A percentile compares a stretch with the other conserved stretches of the same genome.
phyloP scores from a whole-genome alignment of 2,329 filamentous ascomycete genomes.

The Volutella citrinella region DNA sequence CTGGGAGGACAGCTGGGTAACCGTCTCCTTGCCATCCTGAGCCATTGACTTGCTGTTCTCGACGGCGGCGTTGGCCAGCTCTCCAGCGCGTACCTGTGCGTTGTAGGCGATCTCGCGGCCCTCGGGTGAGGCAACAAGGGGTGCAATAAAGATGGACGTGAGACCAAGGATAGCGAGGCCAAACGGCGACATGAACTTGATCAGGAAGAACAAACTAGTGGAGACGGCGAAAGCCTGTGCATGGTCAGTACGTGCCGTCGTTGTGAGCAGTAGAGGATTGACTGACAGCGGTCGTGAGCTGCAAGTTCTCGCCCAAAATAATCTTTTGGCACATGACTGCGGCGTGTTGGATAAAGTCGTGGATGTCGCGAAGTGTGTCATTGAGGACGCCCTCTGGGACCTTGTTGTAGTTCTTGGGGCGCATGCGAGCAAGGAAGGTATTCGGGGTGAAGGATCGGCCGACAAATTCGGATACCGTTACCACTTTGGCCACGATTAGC shows the following conservation, averaged over 20 bases:
- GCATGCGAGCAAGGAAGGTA: slow-evolving; percentile 15
- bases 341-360: slow-evolving; percentile 16
- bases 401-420: slow-evolving; percentile 17
- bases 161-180: slow-evolving; percentile 12
- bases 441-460: slow-evolving; percentile 15
- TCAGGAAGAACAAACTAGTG: slow-evolving; percentile 9
- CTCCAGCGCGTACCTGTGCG: slow-evolving; percentile 9
- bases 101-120: slow-evolving; percentile 12
- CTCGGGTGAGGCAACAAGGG: slow-evolving; percentile 12
- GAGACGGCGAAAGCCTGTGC: slow-evolving; percentile 8
- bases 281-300: slow-evolving; percentile 16
- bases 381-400: slow-evolving; percentile 18
- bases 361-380: slow-evolving; percentile 15
- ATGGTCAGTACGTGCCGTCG: too few species aligned
- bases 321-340: slow-evolving; percentile 13
- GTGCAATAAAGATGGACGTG: slow-evolving; percentile 11
- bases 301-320: slow-evolving; percentile 11
- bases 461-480: slow-evolving; percentile 15
- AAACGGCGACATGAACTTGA: slow-evolving; percentile 16
- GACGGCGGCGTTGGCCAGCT: slow-evolving; percentile 9
- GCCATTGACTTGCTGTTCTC: slow-evolving; percentile 12
- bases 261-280: too few species aligned
- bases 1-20: slow-evolving; percentile 11
- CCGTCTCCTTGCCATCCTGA: slow-evolving; percentile 10
- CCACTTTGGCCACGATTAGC: too few species aligned